Evolutionary conservation across 306 rosid genomes (phyloP), one percentile per base, ranked within the genome.

Genomic region (Lathyrus aphaca): DNA sequence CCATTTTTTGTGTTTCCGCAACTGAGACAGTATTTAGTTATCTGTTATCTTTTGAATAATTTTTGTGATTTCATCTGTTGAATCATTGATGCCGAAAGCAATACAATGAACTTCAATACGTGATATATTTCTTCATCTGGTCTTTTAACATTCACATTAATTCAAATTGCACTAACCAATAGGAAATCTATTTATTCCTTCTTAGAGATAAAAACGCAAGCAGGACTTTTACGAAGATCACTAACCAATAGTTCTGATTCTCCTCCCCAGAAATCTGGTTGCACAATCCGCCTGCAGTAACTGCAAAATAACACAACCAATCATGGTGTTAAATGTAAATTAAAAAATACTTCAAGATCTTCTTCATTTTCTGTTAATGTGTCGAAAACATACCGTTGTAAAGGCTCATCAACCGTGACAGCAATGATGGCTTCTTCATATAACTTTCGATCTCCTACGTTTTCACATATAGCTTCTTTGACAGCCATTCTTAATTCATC

Each of bases 181-280:
- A 38, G 10, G 29, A 64, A 67, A 61, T n/a, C 69, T 19, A 56
- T 54, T 63, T 32, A 12, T 49, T 54, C 11, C 71, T 68, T 46
- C 15, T 8, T 32, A 53, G 10, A 68, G 68, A 27, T n/a, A n/a
- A n/a, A 48, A 35, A 62, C 18, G 10, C 51, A 42, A 32, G 57
- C 69, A 9, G 7, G 44, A 37, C 40, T 67, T 62, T 68, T 42
- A 71, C 48, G 54, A 65, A 65, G 30, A 64, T 62, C 55, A 86
- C 87, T 83, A 27, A 94, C 99, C 97, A 94, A 78, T 40, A 91
- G 83, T 83, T 88, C 99, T 1, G 97, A 90, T 74, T 94, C 99
- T 77, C 99, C 97, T 75, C 97, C 97, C 99, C 97, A 94, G 85
- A 94, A 94, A 80, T 94, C 91, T 43, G 95, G 88, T 58, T 81